Percentiles rank a stretch among this genome's conserved stretches.
Evolutionary conservation across 1,284 basidiomycete genomes (phyloP).

Genomic region (Uromyces viciae-fabae): DNA sequence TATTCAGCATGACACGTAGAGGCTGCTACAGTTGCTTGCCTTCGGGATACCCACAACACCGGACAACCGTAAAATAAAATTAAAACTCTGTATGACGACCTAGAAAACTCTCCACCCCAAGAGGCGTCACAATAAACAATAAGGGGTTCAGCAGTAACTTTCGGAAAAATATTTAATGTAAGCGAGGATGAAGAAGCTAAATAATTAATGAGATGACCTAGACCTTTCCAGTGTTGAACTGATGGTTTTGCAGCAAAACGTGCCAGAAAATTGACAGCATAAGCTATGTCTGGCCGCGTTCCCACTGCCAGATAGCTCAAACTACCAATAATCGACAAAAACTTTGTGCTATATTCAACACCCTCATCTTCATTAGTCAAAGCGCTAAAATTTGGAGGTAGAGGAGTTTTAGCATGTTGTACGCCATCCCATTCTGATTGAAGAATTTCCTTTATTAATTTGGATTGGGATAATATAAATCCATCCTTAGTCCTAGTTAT

Average conservation of each 20-base stretch:
- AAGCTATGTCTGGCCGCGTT: conserved; percentile 3
- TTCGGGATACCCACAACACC: neutral
- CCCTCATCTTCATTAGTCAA: neutral
- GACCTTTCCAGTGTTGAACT: neutral
- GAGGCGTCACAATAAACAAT: neutral
- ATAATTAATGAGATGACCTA: neutral
- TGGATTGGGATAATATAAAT: neutral
- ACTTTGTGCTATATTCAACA: neutral
- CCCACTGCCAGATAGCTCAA: neutral
- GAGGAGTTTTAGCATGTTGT: neutral
- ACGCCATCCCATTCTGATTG: neutral
- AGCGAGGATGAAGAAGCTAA: neutral
- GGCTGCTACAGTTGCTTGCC: neutral
- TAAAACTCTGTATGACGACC: neutral
- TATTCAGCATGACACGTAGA: conserved; percentile 7
- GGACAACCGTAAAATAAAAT: neutral
- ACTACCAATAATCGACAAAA: neutral
- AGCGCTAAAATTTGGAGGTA: neutral
- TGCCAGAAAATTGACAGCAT: conserved; percentile 1
- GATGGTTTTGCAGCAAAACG: neutral
- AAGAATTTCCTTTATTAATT: neutral
- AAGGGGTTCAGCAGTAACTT: neutral
- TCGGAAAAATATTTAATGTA: neutral
- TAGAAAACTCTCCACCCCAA: conserved; percentile 21
- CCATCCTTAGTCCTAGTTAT: neutral